Evolutionary conservation across 768 basidiomycete species (phyloP), one percentile per base, ranked within the genome.

Genomic region (Pulveroboletus frians): DNA sequence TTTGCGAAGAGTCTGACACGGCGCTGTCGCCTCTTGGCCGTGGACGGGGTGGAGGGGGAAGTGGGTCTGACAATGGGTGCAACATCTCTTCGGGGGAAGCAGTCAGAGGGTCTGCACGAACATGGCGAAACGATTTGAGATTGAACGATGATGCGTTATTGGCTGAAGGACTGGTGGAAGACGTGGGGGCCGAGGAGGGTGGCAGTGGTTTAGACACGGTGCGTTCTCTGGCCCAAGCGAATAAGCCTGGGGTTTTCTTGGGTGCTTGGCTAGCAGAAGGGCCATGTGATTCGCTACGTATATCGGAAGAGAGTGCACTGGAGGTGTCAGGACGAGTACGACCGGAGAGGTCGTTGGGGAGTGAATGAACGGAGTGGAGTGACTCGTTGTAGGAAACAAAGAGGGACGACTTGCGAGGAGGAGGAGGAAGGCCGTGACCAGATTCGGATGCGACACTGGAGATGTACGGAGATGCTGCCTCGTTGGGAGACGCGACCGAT

Each of bases 81-180:
- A 63, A 51, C 6, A 58, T 27, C 21, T 47, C 57, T 47, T 59
- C 61, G 27, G 52, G 44, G 14, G 49, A 43, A 34, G 39, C 31
- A 9, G 65, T 51, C 30, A 76, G 71, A 17, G 75, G 72, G 26
- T 73, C 71, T 20, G 78, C 67, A 30, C 76, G 70, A 47, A 90
- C 69, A 58, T 88, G 87, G 27, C 85, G 76, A 68, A 89, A 88
- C 2, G 88, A 75, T 56, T 77, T 83, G 54, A 89, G 77, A 67
- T 84, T 86, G 69, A 89, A 88, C 0, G 84, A 85, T 0, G 62
- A 55, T 0, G 38, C 18, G 11, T 59, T 45, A 4, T 63, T 63
- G 40, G 44, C 42, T 26, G 64, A 37, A n/a, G 56, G 46, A 47
- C 47, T 58, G 39, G 59, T 42, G 13, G 63, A 50, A 5, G 66